Conservation (phyloP, 768 basidiomycete genomes). For the Boletus rubescentipes region DNA sequence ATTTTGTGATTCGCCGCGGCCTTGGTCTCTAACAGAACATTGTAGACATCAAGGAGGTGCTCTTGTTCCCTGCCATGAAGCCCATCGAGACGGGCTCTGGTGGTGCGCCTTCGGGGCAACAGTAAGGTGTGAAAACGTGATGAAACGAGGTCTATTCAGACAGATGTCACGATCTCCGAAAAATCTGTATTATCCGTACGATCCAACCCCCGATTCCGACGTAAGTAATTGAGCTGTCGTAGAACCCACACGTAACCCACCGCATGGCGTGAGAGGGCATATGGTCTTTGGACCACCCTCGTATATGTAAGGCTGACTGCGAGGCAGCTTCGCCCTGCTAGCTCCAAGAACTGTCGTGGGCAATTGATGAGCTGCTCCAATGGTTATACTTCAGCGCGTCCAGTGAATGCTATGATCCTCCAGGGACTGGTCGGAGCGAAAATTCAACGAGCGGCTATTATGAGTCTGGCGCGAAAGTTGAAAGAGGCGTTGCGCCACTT, state of each 20-base stretch:
- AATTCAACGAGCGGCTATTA: no score
- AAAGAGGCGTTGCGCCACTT: no score
- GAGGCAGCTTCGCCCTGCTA: no score
- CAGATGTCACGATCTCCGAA: background rate
- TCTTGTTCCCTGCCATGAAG: slow-evolving; percentile 98
- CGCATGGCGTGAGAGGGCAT: background rate
- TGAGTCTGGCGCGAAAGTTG: no score
- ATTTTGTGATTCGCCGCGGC: background rate
- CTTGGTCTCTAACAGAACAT: slow-evolving; percentile 2
- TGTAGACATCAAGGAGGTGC: slow-evolving; percentile 92
- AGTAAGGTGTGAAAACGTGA: background rate
- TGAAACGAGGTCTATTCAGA: slow-evolving; percentile 30
- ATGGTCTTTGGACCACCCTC: no score
- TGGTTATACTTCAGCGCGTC: no score
- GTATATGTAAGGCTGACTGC: no score
- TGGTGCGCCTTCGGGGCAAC: slow-evolving; percentile 28
- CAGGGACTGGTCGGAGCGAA: no score
- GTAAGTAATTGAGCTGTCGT: background rate
- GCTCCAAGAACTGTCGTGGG: no score
- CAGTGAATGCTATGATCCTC: no score
- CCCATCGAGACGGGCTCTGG: slow-evolving; percentile 56
- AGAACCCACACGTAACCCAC: background rate
- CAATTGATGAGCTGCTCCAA: no score
- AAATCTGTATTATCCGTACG: background rate
- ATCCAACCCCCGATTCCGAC: background rate